Base-by-base conservation (phyloP, 352 stramenopile genomes). In the Pythium pectinolyticum region DNA sequence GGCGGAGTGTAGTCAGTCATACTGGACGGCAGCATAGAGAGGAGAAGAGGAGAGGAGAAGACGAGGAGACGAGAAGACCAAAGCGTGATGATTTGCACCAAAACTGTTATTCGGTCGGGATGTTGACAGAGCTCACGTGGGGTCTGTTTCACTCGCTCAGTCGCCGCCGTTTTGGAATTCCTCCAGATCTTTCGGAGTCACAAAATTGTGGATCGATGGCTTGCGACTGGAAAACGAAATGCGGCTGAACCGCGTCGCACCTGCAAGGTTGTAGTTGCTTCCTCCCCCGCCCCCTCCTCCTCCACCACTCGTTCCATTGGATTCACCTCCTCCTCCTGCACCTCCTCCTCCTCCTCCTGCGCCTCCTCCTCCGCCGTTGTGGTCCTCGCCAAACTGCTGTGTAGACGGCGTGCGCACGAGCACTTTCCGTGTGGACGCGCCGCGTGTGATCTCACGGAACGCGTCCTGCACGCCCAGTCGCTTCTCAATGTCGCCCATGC, bases 161-260 rank as follows among this genome's bases (percentile, higher is more conserved):
- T 39, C 56, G 39, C 66, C 62, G 48, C 60, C 73, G 61, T 66
- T 68, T 46, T 90, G 67, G 57, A 86, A 86, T 56, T 88, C 79
- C 35, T 77, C 74, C 6, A 88, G 70, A 51, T 90, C 81, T n/a
- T 74, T 82, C 28, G 70, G 48, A 5, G 78, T 81, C 24, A 87
- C 66, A 28, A 88, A 88, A 41, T 76, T 83, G 51, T 77, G 73
- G 57, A 88, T 81, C 40, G 81, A 86, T 41, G 81, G 77, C 49
- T 55, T 60, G 3, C 47, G 56, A 9, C 34, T 41, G 1, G 14
- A 24, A 37, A 67, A 62, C 41, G 47, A 74, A 46, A 35, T 63
- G 50, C 63, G 63, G 22, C 32, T 56, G 62, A 51, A 57, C 4
- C 62, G 62, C 34, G 47, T 50, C 20, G 27, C 35, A 14, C 27